Base-by-base conservation (phyloP, 352 stramenopile species). In the Phytophthora citricola region DNA sequence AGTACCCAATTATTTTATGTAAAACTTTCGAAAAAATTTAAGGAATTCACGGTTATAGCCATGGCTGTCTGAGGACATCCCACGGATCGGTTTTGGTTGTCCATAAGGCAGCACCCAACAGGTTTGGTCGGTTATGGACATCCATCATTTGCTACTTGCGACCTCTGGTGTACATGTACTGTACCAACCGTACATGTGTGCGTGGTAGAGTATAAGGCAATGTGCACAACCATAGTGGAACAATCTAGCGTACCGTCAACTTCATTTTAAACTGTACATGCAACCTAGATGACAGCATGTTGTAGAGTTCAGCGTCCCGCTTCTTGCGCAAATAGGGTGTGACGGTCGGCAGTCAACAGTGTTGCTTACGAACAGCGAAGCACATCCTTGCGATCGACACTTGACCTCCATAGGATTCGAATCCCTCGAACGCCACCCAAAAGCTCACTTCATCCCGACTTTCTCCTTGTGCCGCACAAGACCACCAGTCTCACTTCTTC, bases 391-490 rank as follows among this genome's bases (percentile, higher is more conserved):
- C 38, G 38, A 43, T 43, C 15, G 4, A 22, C 38, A 43, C 38
- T 43, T 43, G 38, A 43, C 12, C 36, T 15, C 38, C 38, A 43
- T 43, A 22, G 44, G 27, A 53, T 53, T 53, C 27, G 27, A 40
- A 47, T 47, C 22, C 38, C 29, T 53, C 46, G 15, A 27, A 15
- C 46, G 14, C 38, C 46, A 41, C 27, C 38, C 29, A 20, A 39
- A 53, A 24, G 27, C 46, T 53, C 26, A 53, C 38, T 53, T 53
- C 26, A 53, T 29, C 31, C 46, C 26, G n/a, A 39, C 12, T 27
- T 40, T 41, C 9, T 29, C 46, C 27, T 53, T 53, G 27, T 40
- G 6, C 26, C 15, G 14, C 27, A 20, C 46, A 53, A 53, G 46
- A 39, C 46, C 12, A 26, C 24, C 24, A 20, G 17, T 20, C 22